Base-by-base conservation (phyloP, 805 yeast species). In the Spathaspora arborariae region DNA sequence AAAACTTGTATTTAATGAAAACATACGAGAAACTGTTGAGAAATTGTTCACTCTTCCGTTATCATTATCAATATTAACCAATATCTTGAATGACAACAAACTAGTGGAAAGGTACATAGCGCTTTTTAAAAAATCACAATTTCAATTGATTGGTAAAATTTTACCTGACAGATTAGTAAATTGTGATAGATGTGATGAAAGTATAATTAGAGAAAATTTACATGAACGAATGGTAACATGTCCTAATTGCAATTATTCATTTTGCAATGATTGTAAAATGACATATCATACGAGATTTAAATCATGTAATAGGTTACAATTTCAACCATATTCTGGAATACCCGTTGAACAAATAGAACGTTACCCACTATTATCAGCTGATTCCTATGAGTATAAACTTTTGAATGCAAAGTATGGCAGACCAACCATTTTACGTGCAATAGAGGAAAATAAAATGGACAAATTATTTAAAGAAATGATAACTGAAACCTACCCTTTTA, bases 271-370 rank as follows among this genome's bases (percentile, higher is more conserved):
- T 21, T 82, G 88, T 58, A 59, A 70, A 4, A 81, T 75, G 51
- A 76, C 85, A 3, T 82, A 84, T 81, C 88, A 82, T 59, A 84
- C 85, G 1, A 64, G 66, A 13, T 67, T 65, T 43, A 74, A 75
- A 47, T 56, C 56, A 21, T 82, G 88, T 57, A 39, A 42, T 8
- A 68, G 57, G 43, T 55, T 54, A 34, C 41, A 44, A 15, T 39
- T 39, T 19, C 40, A 62, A 54, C 44, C 55, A 56, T 49, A 65
- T 50, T 49, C 57, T 42, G 55, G 70, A 51, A 56, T 67, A 5
- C 58, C 65, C 4, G 54, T 55, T 4, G 64, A 64, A 3, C 63
- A 70, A 13, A 59, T 76, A 2, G 65, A 62, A 44, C 63, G 57
- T n/a, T 76, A 72, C 47, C 51, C 78, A 0, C 60, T 64, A 10